Conservation (phyloP, 345 rosid genomes). For the Eutrema heterophyllum region DNA sequence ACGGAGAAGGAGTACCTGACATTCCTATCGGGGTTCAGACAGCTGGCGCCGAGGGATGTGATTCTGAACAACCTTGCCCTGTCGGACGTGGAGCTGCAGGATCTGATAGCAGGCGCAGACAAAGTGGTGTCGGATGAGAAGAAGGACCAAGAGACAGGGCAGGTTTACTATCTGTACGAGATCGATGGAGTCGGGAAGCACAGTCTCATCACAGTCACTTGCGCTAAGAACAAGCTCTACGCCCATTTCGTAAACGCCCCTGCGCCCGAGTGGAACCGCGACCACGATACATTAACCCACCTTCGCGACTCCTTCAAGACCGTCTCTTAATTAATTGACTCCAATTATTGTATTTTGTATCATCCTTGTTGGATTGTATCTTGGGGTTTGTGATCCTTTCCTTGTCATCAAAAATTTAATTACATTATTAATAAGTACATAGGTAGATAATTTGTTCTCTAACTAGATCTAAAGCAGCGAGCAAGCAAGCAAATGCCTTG, state of each 20-base stretch:
- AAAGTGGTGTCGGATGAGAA: slow-evolving; percentile 55
- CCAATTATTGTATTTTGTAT: background rate
- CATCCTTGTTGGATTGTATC: background rate
- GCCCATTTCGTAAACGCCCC: slow-evolving; percentile 95
- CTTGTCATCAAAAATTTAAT: background rate
- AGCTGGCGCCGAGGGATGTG: slow-evolving; percentile 73
- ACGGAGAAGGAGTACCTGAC: slow-evolving; percentile 85
- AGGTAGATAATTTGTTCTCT: background rate
- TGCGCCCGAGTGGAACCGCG: slow-evolving; percentile 75
- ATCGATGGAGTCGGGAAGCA: slow-evolving; percentile 67
- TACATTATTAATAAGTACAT: background rate
- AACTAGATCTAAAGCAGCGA: background rate
- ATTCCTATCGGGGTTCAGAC: slow-evolving; percentile 69
- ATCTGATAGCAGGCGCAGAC: slow-evolving; percentile 70
- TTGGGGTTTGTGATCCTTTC: background rate
- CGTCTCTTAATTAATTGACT: slow-evolving; percentile 31
- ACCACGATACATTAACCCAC: slow-evolving; percentile 67
- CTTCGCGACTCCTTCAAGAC: slow-evolving; percentile 84
- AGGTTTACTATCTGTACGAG: slow-evolving; percentile 76
- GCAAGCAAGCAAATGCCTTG: slow-evolving; percentile 3
- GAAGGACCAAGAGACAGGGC: slow-evolving; percentile 55
- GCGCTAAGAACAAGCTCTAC: slow-evolving; percentile 81
- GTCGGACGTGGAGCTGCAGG: slow-evolving; percentile 83
- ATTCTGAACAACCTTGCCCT: slow-evolving; percentile 70
- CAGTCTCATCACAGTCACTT: slow-evolving; percentile 75